phyloP scores from a whole-genome alignment of 2,329 filamentous ascomycete genomes.

The Fusarium incarnatum region DNA sequence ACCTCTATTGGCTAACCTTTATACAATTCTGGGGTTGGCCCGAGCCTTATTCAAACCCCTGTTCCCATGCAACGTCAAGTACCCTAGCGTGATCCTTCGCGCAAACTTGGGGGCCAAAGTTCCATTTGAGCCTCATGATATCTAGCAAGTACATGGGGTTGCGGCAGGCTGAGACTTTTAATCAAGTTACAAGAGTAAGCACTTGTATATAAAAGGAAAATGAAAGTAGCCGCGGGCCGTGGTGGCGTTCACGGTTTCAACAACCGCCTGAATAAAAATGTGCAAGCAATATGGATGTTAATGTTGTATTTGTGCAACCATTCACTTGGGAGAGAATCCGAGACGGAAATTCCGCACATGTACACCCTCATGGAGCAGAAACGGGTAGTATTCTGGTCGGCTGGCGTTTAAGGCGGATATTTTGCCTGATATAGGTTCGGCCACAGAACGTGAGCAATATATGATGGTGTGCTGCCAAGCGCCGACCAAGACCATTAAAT shows the following conservation, averaged over 20 bases:
- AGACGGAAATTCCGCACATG: not conserved
- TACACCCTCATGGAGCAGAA: too few species aligned
- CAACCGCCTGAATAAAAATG: not conserved
- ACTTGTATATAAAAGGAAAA: not conserved
- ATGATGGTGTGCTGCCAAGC: not conserved
- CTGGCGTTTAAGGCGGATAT: not conserved
- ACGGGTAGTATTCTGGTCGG: not conserved
- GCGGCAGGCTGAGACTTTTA: not conserved
- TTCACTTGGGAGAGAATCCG: not conserved
- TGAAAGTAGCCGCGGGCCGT: not conserved
- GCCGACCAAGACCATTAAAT: not conserved
- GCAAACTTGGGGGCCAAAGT: not conserved
- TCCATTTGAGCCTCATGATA: slow-evolving; percentile 1
- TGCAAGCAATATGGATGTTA: not conserved
- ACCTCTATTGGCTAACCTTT: not conserved
- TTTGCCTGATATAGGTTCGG: not conserved
- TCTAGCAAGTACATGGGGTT: not conserved
- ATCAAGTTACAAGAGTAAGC: not conserved
- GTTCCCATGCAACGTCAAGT: not conserved
- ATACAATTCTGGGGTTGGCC: not conserved
- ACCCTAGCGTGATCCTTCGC: not conserved
- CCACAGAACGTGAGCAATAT: not conserved
- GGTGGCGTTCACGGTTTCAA: not conserved
- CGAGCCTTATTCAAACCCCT: not conserved
- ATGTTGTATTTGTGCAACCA: not conserved